Evolutionary conservation across 768 basidiomycete genomes (phyloP).

Genomic region (Tricholoma furcatifolium): DNA sequence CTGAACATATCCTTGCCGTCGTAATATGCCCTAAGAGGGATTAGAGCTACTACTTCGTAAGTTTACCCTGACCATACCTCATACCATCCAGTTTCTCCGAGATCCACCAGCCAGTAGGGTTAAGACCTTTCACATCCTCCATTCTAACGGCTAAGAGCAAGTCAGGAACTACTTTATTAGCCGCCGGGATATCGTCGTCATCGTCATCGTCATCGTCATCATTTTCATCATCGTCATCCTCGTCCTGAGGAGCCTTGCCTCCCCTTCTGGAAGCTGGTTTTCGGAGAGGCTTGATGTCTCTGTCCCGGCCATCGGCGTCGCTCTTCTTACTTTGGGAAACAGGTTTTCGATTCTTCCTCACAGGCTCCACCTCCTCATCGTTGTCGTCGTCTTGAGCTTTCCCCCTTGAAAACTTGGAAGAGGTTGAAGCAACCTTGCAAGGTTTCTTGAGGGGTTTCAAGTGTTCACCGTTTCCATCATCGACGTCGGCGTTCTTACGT

Average conservation of each 20-base stretch:
- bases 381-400: conserved; percentile 25
- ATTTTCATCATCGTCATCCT: conserved; percentile 20
- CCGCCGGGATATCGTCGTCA: neutral
- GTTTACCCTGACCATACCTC: conserved; percentile 34
- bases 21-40: conserved; percentile 44
- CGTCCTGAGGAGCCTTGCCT: conserved; percentile 29
- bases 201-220: conserved; percentile 1
- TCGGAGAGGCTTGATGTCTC: conserved; percentile 4
- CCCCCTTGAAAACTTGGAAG: conserved; percentile 7
- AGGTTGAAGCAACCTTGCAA: conserved; percentile 3
- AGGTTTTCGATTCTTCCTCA: conserved; percentile 24
- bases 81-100: conserved; percentile 65
- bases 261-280: conserved; percentile 16
- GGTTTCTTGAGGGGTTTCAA: conserved; percentile 11
- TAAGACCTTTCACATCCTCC: conserved; percentile 51
- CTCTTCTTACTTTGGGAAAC: conserved; percentile 19
- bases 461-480: conserved; percentile 14
- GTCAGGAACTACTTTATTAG: conserved; percentile 37
- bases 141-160: conserved; percentile 56
- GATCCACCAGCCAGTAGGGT: conserved; percentile 61
- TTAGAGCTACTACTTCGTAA: neutral
- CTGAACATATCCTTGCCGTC: conserved; percentile 53
- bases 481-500: conserved; percentile 23
- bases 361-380: conserved; percentile 15
- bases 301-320: conserved; percentile 18